Percentiles rank a stretch among this genome's conserved stretches.
Evolutionary conservation across 1,139 yeast genomes (phyloP).

Genomic region (Debaryomyces psychrophilus): DNA sequence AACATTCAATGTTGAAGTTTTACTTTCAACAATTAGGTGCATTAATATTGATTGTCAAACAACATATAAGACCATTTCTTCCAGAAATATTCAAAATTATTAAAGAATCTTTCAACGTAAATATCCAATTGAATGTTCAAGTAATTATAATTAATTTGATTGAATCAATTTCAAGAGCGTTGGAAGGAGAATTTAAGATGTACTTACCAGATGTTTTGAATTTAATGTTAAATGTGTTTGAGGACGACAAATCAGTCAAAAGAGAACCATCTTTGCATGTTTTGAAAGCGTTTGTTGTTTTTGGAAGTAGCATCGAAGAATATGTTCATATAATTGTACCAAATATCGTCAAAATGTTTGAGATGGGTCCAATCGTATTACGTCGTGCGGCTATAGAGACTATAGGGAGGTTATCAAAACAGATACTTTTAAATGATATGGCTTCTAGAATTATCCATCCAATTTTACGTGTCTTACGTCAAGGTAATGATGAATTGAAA

Average conservation of each 20-base stretch:
- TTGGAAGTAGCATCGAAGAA: constrained; percentile 88
- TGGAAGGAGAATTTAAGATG: constrained; percentile 90
- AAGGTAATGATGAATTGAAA: constrained; percentile 63
- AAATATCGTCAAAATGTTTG: constrained; percentile 78
- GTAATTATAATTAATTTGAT: constrained; percentile 78
- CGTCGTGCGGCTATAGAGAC: constrained; percentile 81
- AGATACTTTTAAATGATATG: constrained; percentile 80
- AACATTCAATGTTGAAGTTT: constrained; percentile 80
- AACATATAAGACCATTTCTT: constrained; percentile 84
- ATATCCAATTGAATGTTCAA: constrained; percentile 63
- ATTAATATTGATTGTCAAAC: constrained; percentile 79
- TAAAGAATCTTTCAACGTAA: constrained; percentile 66
- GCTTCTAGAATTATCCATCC: constrained; percentile 92
- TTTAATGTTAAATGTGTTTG: constrained; percentile 73
- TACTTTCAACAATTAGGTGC: constrained; percentile 88
- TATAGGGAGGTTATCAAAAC: constrained; percentile 77
- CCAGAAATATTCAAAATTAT: constrained; percentile 76
- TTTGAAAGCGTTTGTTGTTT: constrained; percentile 81
- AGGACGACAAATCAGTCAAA: constrained; percentile 70
- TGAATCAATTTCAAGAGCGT: constrained; percentile 81
- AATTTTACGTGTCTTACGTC: constrained; percentile 66
- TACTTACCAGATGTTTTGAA: constrained; percentile 80
- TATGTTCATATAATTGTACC: constrained; percentile 86
- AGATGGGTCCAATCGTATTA: constrained; percentile 61
- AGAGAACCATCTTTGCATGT: constrained; percentile 74